Conservation (phyloP, 2,329 filamentous ascomycete genomes). For the Penicillium sp. region DNA sequence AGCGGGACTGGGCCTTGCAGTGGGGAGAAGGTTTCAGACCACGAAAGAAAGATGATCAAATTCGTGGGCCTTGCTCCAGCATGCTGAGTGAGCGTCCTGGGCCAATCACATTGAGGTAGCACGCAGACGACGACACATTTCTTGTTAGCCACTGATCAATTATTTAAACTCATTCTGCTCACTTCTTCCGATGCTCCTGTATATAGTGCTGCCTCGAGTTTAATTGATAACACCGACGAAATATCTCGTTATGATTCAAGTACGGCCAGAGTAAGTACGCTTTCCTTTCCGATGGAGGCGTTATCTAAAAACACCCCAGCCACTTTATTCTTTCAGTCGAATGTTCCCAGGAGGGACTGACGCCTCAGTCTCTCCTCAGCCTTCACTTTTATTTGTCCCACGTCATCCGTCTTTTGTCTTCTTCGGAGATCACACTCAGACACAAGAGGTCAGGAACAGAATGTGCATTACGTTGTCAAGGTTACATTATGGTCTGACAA, state of each 20-base stretch:
- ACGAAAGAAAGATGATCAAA: neutral
- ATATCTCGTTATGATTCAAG: constrained; percentile 5
- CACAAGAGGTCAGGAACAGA: too few species aligned
- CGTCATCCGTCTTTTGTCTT: too few species aligned
- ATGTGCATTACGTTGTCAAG: too few species aligned
- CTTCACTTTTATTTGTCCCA: too few species aligned
- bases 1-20: neutral
- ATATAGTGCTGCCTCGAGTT: constrained; percentile 5
- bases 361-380: too few species aligned
- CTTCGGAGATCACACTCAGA: too few species aligned
- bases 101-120: constrained; percentile 1
- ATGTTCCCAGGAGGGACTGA: too few species aligned
- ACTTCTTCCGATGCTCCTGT: constrained; percentile 7
- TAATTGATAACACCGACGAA: constrained; percentile 3
- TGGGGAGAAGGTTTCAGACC: neutral
- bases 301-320: constrained; percentile 1
- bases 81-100: constrained; percentile 1
- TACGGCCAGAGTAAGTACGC: constrained; percentile 8
- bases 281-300: constrained; percentile 5
- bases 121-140: neutral
- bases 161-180: constrained; percentile 8
- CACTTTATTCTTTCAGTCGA: too few species aligned
- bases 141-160: constrained; percentile 6
- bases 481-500: too few species aligned
- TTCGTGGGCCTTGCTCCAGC: neutral